Evolutionary conservation across 2,329 filamentous ascomycete genomes (phyloP), one percentile per base, ranked within the genome.

Genomic region (Epichloe baconii): DNA sequence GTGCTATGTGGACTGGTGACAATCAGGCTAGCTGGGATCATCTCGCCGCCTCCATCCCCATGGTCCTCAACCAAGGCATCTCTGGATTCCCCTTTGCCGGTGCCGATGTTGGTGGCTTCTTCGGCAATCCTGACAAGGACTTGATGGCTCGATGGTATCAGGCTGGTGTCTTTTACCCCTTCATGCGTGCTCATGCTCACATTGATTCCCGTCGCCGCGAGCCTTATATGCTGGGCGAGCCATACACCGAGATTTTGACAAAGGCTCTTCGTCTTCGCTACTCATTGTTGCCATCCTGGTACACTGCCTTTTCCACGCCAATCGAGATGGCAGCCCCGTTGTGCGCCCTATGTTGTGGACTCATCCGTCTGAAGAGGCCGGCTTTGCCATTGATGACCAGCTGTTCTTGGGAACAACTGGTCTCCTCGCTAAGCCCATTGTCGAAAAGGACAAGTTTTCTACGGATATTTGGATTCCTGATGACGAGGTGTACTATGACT

Each of bases 1-100:
- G 88, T 56, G 91, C 93, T 53, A 96, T 96, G 90, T 98, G 93
- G 93, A 98, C 93, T 19, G 93, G 93, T 54, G 93, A 98, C 65
- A 98, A 98, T 70, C 86, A 93, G 66, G 93, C 93, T 11, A 83
- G 80, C 23, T 98, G 93, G 93, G 82, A 83, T 17, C 90, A 97
- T 62, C 78, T 98, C 15, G 86, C 82, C n/a, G 86, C 83, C 1
- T 86, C 89, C 2, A 79, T 96, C 38, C 91, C 93, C 23, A 98
- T 98, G 93, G 75, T 95, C 23, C 73, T 98, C 41, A 93, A 86
- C 66, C 87, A 95, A 63, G 90, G 91, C 51, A 89, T 98, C 58
- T 82, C 88, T 1, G 93, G 93, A 7, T 97, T 86, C 67, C 93
- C 93, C 11, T 97, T 97, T 62, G 82, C 88, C 0, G 93, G 93